Conservation (phyloP, 2,329 filamentous ascomycete species). For the Paecilomyces dactylethromorphus region DNA sequence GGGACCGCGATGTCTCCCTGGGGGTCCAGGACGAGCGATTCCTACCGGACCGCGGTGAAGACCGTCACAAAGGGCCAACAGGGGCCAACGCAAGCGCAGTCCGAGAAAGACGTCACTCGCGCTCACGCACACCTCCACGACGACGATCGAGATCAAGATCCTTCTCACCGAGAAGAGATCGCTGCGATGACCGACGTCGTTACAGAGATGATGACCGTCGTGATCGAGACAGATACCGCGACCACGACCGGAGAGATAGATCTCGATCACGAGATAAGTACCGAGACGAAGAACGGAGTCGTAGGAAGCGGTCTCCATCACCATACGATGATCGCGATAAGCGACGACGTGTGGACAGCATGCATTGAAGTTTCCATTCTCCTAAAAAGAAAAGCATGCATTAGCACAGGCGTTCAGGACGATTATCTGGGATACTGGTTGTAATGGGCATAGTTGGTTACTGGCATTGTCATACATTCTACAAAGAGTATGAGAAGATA, state of each 20-base stretch:
- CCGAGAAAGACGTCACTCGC: slow-evolving; percentile 22
- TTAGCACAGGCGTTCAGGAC: neutral
- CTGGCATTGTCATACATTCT: neutral
- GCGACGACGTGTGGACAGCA: slow-evolving; percentile 28
- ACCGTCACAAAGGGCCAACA: slow-evolving; percentile 31
- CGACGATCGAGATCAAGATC: slow-evolving; percentile 44
- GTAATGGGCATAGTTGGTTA: neutral
- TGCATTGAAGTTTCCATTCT: slow-evolving; percentile 3
- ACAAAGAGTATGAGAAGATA: neutral
- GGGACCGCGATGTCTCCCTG: slow-evolving; percentile 22
- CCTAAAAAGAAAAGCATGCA: neutral
- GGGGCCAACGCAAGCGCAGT: slow-evolving; percentile 42
- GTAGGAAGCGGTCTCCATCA: slow-evolving; percentile 36
- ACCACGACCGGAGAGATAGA: slow-evolving; percentile 20
- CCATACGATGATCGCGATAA: slow-evolving; percentile 38
- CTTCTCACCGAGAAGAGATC: slow-evolving; percentile 42
- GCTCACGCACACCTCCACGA: slow-evolving; percentile 26
- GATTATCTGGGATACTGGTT: neutral
- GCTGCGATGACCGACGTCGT: slow-evolving; percentile 40
- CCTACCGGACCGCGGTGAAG: slow-evolving; percentile 35
- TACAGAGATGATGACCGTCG: slow-evolving; percentile 52
- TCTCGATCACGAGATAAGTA: slow-evolving; percentile 11
- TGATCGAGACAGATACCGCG: slow-evolving; percentile 32
- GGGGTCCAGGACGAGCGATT: slow-evolving; percentile 42
- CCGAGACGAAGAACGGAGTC: slow-evolving; percentile 22